phyloP scores from a whole-genome alignment of 768 basidiomycete species.

The Arthromyces matolae region DNA sequence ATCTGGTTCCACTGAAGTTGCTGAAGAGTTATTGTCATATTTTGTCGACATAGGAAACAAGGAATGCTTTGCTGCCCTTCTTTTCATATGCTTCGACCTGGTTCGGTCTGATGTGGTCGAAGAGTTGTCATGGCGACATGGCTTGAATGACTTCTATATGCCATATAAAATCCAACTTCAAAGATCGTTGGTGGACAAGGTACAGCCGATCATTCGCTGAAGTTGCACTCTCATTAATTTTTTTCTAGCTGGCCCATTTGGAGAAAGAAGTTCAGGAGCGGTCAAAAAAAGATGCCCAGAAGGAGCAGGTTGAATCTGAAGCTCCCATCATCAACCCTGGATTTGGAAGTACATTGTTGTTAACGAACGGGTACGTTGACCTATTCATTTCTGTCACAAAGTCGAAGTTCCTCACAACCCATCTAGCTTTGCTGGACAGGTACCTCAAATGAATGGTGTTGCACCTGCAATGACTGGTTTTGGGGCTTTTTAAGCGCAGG shows the following conservation, averaged over 20 bases:
- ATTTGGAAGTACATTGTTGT: constrained; percentile 53
- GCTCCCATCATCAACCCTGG: constrained; percentile 85
- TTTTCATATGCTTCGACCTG: constrained; percentile 95
- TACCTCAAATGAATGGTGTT: constrained; percentile 69
- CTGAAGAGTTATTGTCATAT: constrained; percentile 92
- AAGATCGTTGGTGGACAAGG: constrained; percentile 75
- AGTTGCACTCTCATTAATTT: not conserved
- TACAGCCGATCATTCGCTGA: constrained; percentile 21
- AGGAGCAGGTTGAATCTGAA: constrained; percentile 86
- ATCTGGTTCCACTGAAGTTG: constrained; percentile 83
- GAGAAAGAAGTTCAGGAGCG: constrained; percentile 91
- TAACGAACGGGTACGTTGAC: constrained; percentile 70
- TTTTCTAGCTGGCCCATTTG: constrained; percentile 58
- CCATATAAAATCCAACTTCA: constrained; percentile 91
- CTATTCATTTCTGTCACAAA: constrained; percentile 5
- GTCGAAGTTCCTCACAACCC: not conserved
- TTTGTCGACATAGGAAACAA: constrained; percentile 99
- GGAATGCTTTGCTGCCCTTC: constrained; percentile 90
- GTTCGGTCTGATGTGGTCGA: constrained; percentile 88
- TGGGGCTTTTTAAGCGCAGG: constrained; percentile 30
- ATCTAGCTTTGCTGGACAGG: constrained; percentile 63
- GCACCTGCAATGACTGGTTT: constrained; percentile 72
- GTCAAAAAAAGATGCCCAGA: constrained; percentile 79
- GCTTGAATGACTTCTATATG: constrained; percentile 96
- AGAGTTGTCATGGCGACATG: constrained; percentile 95